Base-by-base conservation (phyloP, 2,329 filamentous ascomycete genomes). In the Setomelanomma holmii region DNA sequence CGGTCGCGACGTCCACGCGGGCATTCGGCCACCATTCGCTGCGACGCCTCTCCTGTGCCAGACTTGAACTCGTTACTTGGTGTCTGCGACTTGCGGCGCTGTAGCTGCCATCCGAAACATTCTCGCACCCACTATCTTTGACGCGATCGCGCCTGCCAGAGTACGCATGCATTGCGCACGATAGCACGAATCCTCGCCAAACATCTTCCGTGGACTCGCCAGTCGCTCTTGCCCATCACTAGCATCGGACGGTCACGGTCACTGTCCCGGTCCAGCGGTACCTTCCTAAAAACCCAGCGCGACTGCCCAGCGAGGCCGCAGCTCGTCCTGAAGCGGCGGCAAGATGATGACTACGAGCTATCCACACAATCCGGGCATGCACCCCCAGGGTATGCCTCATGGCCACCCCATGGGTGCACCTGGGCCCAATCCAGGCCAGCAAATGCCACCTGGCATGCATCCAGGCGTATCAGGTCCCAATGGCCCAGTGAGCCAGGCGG, bases 381-480 rank as follows among this genome's bases (percentile, higher is more conserved):
- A 86, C 66, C 87, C 89, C 72, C 87, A 88, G 58, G 87, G 86
- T 61, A 85, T 89, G 61, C 83, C 84, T 58, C 84, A 84, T 58
- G 84, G 82, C 45, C 85, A 87, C 63, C 84, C 84, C 56, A 86
- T 86, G 79, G 82, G 83, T 34, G 85, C 85, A 27, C 87, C 89
- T 71, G 86, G 85, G 67, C 88, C 89, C 45, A 89, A 88, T 64
- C 86, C 85, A 46, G 88, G 84, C 62, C 87, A 89, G 69, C 86
- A 85, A 35, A 88, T 89, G 74, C 82, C 80, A 46, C 87, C 88
- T 59, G 85, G 84, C 62, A 84, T 87, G 75, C 88, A 89, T 64
- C 89, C 90, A 78, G 86, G 84, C 55, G 89, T 89, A 22, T 89
- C 89, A 51, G 88, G 85, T 30, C 88, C 89, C 17, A 86, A 86